Percentiles rank a stretch among this genome's conserved stretches.
These are phyloP conservation scores for Scytalidium lignicola DNA, from an alignment of 2,329 filamentous ascomycete species.

Conservation along the genomic window DNA sequence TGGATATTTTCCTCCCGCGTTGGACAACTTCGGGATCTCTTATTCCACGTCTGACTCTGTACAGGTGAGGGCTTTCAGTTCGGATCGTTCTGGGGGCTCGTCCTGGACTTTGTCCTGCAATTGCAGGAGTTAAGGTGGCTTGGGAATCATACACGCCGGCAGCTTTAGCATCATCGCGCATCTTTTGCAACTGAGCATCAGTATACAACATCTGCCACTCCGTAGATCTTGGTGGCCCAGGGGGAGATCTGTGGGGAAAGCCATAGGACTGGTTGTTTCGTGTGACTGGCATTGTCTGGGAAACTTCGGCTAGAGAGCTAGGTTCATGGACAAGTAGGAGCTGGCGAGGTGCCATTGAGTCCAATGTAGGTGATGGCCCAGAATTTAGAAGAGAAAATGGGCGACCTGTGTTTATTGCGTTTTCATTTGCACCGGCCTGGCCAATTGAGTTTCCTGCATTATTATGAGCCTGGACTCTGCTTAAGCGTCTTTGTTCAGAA, in stretches of 20 bases:
- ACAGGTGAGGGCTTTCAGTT: neutral
- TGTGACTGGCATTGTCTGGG: neutral
- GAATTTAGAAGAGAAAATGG: conserved; percentile 17
- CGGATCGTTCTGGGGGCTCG: neutral
- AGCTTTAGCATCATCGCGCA: conserved; percentile 13
- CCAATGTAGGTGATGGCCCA: conserved; percentile 6
- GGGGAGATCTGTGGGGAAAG: conserved; percentile 23
- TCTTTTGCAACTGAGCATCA: conserved; percentile 11
- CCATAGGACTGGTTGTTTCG: conserved; percentile 4
- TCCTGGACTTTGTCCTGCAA: neutral
- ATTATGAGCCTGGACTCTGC: neutral
- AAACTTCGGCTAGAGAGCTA: neutral
- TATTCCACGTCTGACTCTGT: neutral
- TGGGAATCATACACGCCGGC: conserved; percentile 15
- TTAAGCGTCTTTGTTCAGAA: conserved; percentile 3
- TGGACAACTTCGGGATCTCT: neutral
- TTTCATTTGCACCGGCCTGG: conserved; percentile 9
- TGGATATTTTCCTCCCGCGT: conserved; percentile 17
- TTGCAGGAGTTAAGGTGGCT: neutral
- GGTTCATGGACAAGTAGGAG: neutral
- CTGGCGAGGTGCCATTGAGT: neutral
- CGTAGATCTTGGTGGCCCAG: conserved; percentile 20
- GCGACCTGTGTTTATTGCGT: conserved; percentile 16
- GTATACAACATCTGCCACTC: conserved; percentile 24
- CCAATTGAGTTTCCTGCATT: neutral